phyloP scores from a whole-genome alignment of 2,329 filamentous ascomycete genomes.

The Teratosphaeria zuluensis region DNA sequence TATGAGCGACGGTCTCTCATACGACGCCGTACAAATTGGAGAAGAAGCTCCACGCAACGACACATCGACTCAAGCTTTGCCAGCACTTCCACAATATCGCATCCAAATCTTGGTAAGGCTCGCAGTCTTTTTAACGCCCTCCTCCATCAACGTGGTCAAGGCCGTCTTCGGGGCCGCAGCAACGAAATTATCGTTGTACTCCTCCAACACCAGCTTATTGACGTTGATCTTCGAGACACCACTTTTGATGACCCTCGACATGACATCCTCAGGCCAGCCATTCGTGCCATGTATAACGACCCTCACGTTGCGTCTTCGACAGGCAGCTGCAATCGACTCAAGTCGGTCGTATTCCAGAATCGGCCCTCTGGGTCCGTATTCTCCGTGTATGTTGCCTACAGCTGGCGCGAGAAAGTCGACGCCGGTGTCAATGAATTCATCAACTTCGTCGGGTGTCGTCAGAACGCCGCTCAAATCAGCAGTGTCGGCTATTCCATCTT shows the following conservation, averaged over 20 bases:
- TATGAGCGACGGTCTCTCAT: no score
- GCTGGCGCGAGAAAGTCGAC: slow-evolving; percentile 67
- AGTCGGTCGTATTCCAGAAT: slow-evolving; percentile 51
- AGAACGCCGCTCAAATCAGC: slow-evolving; percentile 52
- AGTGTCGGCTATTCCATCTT: slow-evolving; percentile 64
- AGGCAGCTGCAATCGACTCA: slow-evolving; percentile 36
- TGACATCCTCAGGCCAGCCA: slow-evolving; percentile 46
- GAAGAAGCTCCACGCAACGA: not conserved
- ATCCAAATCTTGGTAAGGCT: slow-evolving; percentile 13
- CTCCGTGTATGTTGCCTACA: slow-evolving; percentile 67
- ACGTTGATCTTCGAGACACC: slow-evolving; percentile 51
- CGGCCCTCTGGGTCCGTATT: slow-evolving; percentile 53
- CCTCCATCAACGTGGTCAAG: slow-evolving; percentile 15
- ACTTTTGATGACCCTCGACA: slow-evolving; percentile 44
- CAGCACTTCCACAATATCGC: slow-evolving; percentile 12
- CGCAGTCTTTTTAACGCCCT: slow-evolving; percentile 13
- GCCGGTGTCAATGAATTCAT: slow-evolving; percentile 60
- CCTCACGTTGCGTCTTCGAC: slow-evolving; percentile 36
- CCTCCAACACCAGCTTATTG: slow-evolving; percentile 42
- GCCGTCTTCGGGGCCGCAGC: slow-evolving; percentile 9
- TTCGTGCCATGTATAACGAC: slow-evolving; percentile 52
- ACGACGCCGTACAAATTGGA: no score
- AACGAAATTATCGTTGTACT: slow-evolving; percentile 9
- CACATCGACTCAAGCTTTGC: slow-evolving; percentile 7
- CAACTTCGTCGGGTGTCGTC: slow-evolving; percentile 59